Evolutionary conservation across 1,139 yeast genomes (phyloP).

Genomic region (Taphrina flavorubra): DNA sequence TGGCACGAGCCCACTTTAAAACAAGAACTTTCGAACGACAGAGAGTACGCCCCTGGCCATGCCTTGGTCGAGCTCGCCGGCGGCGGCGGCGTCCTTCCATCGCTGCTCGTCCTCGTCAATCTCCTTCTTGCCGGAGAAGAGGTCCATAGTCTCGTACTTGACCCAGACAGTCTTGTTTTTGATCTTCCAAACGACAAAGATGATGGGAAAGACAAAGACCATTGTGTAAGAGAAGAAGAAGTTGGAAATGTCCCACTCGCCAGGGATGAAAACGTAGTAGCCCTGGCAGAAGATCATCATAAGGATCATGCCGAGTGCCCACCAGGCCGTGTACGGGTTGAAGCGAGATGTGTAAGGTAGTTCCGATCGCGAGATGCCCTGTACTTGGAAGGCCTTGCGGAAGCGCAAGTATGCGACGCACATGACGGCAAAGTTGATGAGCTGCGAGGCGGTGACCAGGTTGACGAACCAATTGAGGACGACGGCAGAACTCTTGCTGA

Average conservation of each 20-base stretch:
- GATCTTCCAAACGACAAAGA: slow-evolving; percentile 52
- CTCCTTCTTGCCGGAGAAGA: slow-evolving; percentile 39
- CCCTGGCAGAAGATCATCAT: slow-evolving; percentile 71
- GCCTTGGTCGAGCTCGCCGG: slow-evolving; percentile 33
- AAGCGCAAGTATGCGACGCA: slow-evolving; percentile 55
- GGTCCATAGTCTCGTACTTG: slow-evolving; percentile 25
- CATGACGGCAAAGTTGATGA: slow-evolving; percentile 61
- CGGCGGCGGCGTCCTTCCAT: slow-evolving; percentile 32
- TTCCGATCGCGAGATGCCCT: slow-evolving; percentile 44
- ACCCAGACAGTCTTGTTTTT: slow-evolving; percentile 32
- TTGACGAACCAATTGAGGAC: slow-evolving; percentile 87
- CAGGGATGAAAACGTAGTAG: slow-evolving; percentile 61
- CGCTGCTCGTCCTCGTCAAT: slow-evolving; percentile 39
- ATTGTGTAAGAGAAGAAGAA: slow-evolving; percentile 53
- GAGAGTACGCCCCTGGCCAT: slow-evolving; percentile 24
- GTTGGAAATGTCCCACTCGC: slow-evolving; percentile 64
- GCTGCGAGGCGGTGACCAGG: slow-evolving; percentile 67
- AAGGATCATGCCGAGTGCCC: slow-evolving; percentile 58
- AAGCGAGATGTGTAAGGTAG: slow-evolving; percentile 56
- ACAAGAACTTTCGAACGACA: slow-evolving; percentile 32
- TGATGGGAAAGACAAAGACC: slow-evolving; percentile 60
- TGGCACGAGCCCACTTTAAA: background rate
- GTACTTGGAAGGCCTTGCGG: slow-evolving; percentile 45
- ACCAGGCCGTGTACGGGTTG: slow-evolving; percentile 62
- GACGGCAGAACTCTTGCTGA: slow-evolving; percentile 64